Conservation (phyloP, 768 basidiomycete genomes). For the Pulveroboletus sp. region DNA sequence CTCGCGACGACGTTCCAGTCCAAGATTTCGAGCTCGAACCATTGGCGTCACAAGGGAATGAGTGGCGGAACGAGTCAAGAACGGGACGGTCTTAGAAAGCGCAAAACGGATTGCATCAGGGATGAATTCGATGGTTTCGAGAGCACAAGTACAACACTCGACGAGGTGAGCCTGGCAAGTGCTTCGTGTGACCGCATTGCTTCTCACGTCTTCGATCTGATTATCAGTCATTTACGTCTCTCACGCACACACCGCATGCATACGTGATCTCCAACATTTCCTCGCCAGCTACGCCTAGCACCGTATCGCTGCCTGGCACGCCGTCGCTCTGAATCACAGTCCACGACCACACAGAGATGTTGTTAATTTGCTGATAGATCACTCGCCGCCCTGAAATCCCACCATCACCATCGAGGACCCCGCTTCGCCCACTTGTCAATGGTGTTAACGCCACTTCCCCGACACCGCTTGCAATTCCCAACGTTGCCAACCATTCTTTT, state of each 20-base stretch:
- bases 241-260: slow-evolving; percentile 46
- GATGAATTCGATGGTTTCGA: slow-evolving; percentile 18
- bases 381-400: slow-evolving; percentile 3
- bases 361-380: not conserved
- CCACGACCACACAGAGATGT: slow-evolving; percentile 10
- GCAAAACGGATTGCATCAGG: slow-evolving; percentile 3
- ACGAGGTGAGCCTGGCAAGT: slow-evolving; percentile 55
- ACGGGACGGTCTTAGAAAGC: slow-evolving; percentile 4
- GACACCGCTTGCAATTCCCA: slow-evolving; percentile 12
- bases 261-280: slow-evolving; percentile 44
- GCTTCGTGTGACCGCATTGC: not conserved
- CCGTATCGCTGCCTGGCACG: slow-evolving; percentile 15
- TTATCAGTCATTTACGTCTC: slow-evolving; percentile 41
- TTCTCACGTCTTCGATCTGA: not conserved
- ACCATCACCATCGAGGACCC: not conserved
- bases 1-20: slow-evolving; percentile 12
- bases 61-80: slow-evolving; percentile 47
- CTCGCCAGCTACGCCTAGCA: slow-evolving; percentile 20
- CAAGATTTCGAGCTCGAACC: slow-evolving; percentile 49
- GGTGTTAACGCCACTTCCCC: not conserved
- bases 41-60: slow-evolving; percentile 48
- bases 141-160: slow-evolving; percentile 33
- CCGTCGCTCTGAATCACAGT: slow-evolving; percentile 17
- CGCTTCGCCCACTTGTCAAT: not conserved
- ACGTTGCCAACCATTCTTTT: not conserved